Conservation (phyloP, 352 stramenopile species). For the Phytopythium boreale region DNA sequence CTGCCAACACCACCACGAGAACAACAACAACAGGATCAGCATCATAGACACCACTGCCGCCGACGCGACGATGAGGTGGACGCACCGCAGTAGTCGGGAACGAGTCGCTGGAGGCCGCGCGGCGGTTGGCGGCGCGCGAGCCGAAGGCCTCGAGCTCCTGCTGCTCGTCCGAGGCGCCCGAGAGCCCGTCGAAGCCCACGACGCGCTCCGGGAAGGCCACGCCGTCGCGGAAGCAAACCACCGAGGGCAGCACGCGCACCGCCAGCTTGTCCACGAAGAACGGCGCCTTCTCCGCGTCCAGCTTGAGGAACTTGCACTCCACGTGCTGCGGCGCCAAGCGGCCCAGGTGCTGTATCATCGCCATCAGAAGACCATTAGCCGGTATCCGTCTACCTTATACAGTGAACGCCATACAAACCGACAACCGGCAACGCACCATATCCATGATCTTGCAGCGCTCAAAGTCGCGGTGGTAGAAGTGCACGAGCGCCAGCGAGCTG, state of each 20-base stretch:
- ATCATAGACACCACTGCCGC: too few relatives aligned
- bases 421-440: slow-evolving; percentile 35
- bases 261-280: slow-evolving; percentile 94
- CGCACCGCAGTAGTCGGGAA: slow-evolving; percentile 63
- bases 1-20: too few relatives aligned
- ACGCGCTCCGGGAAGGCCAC: slow-evolving; percentile 89
- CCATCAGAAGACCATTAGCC: too few relatives aligned
- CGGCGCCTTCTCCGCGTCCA: slow-evolving; percentile 94
- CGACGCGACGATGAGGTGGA: too few relatives aligned
- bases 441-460: slow-evolving; percentile 98
- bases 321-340: slow-evolving; percentile 63
- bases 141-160: slow-evolving; percentile 36
- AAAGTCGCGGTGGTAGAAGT: slow-evolving; percentile 98
- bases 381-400: too few relatives aligned
- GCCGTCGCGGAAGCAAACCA: slow-evolving; percentile 92
- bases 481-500: slow-evolving; percentile 82
- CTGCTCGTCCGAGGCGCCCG: slow-evolving; percentile 69
- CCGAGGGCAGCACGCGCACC: slow-evolving; percentile 91
- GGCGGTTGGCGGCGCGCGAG: slow-evolving; percentile 27
- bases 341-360: slow-evolving; percentile 35
- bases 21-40: too few relatives aligned
- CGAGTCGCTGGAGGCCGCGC: slow-evolving; percentile 43
- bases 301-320: slow-evolving; percentile 94
- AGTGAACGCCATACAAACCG: too few relatives aligned
- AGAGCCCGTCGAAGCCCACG: slow-evolving; percentile 92